A percentile compares a stretch with the other conserved stretches of the same genome.
These are phyloP conservation scores for Cydonia oblonga DNA, from an alignment of 331 rosid species.

Conservation along the genomic window DNA sequence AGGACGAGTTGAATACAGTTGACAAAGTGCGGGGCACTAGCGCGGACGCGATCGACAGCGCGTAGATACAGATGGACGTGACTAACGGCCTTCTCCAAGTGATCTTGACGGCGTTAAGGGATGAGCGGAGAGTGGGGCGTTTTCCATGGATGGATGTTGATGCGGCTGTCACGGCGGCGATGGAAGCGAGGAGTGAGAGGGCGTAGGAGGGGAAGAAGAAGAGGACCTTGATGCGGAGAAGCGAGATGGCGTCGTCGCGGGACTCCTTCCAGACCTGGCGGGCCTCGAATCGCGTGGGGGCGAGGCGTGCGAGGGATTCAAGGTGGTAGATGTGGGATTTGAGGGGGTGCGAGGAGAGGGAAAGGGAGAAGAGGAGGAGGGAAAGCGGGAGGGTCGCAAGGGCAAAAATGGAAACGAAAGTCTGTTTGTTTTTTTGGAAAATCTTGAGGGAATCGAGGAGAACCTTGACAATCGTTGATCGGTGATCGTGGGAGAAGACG, in stretches of 20 bases:
- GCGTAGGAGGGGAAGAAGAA: constrained; percentile 28
- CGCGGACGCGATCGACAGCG: constrained; percentile 24
- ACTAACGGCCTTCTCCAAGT: constrained; percentile 42
- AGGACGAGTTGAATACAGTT: neutral
- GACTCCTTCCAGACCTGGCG: constrained; percentile 68
- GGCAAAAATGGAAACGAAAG: constrained; percentile 36
- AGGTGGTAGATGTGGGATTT: constrained; percentile 43
- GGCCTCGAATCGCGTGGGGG: constrained; percentile 54
- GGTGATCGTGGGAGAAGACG: neutral
- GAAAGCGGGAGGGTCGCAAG: constrained; percentile 57
- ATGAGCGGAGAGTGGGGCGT: constrained; percentile 21
- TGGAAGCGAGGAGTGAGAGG: constrained; percentile 50
- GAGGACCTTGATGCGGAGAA: constrained; percentile 38
- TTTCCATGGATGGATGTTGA: constrained; percentile 17
- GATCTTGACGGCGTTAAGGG: constrained; percentile 14
- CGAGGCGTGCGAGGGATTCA: constrained; percentile 49
- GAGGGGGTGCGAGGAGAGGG: constrained; percentile 34
- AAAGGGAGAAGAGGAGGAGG: constrained; percentile 30
- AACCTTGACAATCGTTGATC: constrained; percentile 17
- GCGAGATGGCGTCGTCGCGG: constrained; percentile 41
- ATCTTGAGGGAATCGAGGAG: constrained; percentile 25
- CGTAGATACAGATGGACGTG: constrained; percentile 45
- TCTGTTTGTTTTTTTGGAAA: constrained; percentile 23
- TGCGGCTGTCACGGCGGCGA: constrained; percentile 40
- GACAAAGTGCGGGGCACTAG: constrained; percentile 25